Percentiles rank a stretch among this genome's conserved stretches.
Evolutionary conservation across 176 grass and related monocot species (phyloP).

Genomic region (Oryza rufipogon): DNA sequence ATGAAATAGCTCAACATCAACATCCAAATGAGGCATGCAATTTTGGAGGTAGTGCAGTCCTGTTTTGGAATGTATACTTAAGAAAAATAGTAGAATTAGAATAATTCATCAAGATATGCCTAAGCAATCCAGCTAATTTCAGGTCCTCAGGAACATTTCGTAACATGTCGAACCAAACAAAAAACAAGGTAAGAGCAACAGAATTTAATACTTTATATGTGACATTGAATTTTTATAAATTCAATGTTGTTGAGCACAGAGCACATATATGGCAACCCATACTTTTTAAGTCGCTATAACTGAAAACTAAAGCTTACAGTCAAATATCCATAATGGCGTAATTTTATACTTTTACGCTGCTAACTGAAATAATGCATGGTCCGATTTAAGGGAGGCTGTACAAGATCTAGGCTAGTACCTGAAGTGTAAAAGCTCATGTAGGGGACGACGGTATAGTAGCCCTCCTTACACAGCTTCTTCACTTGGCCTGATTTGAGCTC

Average conservation of each 20-base stretch:
- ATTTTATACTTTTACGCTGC: neutral
- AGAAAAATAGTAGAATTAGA: neutral
- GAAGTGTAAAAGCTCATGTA: constrained; percentile 31
- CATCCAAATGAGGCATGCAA: neutral
- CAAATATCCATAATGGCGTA: too few species aligned
- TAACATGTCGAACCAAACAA: constrained; percentile 1
- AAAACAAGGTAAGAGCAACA: neutral
- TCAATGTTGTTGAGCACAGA: neutral
- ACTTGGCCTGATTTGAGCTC: constrained; percentile 28
- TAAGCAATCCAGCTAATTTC: constrained; percentile 3
- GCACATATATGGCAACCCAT: neutral
- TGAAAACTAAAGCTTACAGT: too few species aligned
- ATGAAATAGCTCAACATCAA: neutral
- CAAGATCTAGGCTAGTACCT: constrained; percentile 3
- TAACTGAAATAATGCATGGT: neutral
- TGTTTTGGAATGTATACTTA: neutral
- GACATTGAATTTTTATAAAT: neutral
- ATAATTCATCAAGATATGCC: neutral
- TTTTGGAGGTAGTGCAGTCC: neutral
- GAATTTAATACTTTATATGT: neutral
- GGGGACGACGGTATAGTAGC: neutral
- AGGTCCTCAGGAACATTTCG: too few species aligned
- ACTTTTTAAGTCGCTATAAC: neutral
- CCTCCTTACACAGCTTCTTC: neutral
- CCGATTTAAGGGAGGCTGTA: neutral